Evolutionary conservation across 2,329 filamentous ascomycete species (phyloP), one percentile per base, ranked within the genome.

Genomic region (Alternaria incomplexa): DNA sequence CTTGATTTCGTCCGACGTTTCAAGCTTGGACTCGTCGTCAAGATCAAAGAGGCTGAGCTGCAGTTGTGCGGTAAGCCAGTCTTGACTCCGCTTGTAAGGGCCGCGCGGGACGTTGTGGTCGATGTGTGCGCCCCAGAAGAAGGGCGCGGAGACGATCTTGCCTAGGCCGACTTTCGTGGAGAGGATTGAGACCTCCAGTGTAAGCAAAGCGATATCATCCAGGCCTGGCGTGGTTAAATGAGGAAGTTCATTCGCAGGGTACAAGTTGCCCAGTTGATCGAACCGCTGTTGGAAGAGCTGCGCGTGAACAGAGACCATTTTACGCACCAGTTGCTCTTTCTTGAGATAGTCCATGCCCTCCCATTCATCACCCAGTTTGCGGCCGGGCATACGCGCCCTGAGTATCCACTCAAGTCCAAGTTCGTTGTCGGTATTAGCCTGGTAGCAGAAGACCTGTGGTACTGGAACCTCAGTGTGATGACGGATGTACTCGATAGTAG

Each of bases 131-230:
- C 40, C 46, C 17, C 30, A 26, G 44, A 66, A 57, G 46, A 67
- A 62, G 4, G 56, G 55, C 15, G 60, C 15, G 13, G 62, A 64
- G 23, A 67, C 56, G 10, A 61, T 50, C 13, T 61, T 45, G 32
- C 61, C 46, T 5, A 66, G 48, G 22, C 40, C 20, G 46, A 61
- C 58, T 30, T 47, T 30, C 5, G 20, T 4, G 6, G n/a, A 17
- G n/a, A 11, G 40, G n/a, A 20, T 20, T 44, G 40, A 44, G 17
- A 10, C 40, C 6, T 44, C 40, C 4, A n/a, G n/a, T 10, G 15
- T n/a, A 5, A 44, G 40, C 3, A 17, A 20, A 2, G 40, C n/a
- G 40, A 20, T 17, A 44, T 44, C 8, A 2, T 44, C 10, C 9
- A 20, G n/a, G n/a, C n/a, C 40, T 17, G 40, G n/a, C 10, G 40